Base-by-base conservation (phyloP, 2,329 filamentous ascomycete species). In the Talaromyces sp. region DNA sequence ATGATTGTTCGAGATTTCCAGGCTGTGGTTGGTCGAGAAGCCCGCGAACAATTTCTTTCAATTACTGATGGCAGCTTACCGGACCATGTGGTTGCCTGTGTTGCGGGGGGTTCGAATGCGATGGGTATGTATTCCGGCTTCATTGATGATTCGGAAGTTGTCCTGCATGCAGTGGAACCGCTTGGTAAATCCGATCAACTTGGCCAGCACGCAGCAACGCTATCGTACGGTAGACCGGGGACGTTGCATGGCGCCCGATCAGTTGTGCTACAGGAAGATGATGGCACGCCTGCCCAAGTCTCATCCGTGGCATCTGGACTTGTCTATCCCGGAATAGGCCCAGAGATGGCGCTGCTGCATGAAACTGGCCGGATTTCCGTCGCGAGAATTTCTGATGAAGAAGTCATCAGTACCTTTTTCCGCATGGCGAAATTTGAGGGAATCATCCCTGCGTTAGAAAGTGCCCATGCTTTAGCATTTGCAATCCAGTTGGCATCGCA, bases 401-500 rank as follows among this genome's bases (percentile, higher is more conserved):
- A 69, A 59, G 59, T 63, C 0, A 61, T 69, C n/a, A 56, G 33
- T 28, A 61, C 66, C 2, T 69, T 69, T 56, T 69, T 66, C 31
- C 62, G 56, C 10, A 60, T 68, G 56, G 60, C 62, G 14, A 65
- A 66, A 30, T 59, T 62, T 1, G 68, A 70, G 58, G 67, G 63
- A 14, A 66, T 61, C 31, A 52, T 61, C 9, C 31, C 53, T 33
- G 59, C 59, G 28, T 18, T 61, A 18, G 53, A 61, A 28, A 52
- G 23, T 33, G 59, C 59, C 7, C 59, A 61, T 10, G 54, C 53
- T n/a, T 30, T 57, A 68, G 95, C 84, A 68, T 91, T 90, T 28
- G 91, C 89, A 14, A 77, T 96, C 53, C 87, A 95, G 79, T 77
- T 96, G 67, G 91, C 91, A 44, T n/a, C 61, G 9, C 52, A 64